These are phyloP conservation scores for Quercus gilva DNA, from an alignment of 306 rosid species.

Conservation along the genomic window DNA sequence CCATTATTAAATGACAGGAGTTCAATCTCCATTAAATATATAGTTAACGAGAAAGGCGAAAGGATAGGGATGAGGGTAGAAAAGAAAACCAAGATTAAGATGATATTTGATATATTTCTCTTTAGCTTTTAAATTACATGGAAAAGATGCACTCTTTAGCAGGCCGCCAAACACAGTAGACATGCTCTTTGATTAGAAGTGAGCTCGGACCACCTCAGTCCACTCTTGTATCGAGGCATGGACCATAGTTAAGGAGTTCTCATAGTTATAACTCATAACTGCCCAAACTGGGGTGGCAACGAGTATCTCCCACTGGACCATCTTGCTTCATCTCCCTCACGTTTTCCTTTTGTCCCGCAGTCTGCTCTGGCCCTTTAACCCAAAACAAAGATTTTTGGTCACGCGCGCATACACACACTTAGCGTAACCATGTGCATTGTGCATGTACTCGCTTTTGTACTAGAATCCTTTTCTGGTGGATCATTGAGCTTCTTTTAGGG, in stretches of 20 bases:
- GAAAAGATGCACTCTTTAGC: neutral
- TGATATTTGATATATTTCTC: neutral
- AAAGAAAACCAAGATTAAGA: conserved; percentile 3
- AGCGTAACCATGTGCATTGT: too few species aligned
- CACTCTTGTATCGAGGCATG: neutral
- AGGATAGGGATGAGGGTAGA: conserved; percentile 34
- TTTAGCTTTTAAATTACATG: conserved; percentile 4
- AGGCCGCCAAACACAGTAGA: neutral
- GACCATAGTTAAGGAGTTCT: neutral
- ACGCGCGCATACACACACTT: too few species aligned
- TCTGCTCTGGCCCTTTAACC: too few species aligned
- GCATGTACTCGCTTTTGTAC: too few species aligned
- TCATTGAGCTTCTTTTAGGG: too few species aligned
- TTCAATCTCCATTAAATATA: conserved; percentile 10
- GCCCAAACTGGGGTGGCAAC: neutral
- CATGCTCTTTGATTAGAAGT: neutral
- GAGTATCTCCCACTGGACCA: neutral
- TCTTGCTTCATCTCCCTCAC: neutral
- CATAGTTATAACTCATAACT: neutral
- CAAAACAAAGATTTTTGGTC: neutral
- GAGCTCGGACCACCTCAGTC: neutral
- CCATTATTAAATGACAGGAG: conserved; percentile 19
- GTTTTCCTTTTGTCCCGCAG: too few species aligned
- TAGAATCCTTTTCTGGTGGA: too few species aligned
- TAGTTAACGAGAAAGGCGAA: neutral